Conservation (phyloP, 352 stramenopile species). For the Phytophthora pini region DNA sequence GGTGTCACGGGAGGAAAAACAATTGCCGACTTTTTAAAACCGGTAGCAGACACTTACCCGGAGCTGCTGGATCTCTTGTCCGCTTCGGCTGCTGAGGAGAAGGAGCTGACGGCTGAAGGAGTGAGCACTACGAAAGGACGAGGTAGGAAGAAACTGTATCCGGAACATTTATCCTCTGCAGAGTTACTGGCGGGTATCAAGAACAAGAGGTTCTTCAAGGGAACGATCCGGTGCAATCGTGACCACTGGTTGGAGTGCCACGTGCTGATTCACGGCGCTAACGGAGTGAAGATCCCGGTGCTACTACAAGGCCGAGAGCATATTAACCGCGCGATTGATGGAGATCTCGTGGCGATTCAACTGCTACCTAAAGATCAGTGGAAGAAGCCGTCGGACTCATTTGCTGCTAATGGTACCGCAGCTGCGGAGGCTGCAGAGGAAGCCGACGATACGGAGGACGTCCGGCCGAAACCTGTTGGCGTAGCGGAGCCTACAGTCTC, state of each 20-base stretch:
- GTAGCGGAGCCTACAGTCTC: conserved; percentile 75
- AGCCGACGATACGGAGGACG: conserved; percentile 52
- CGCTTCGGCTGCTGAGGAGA: conserved; percentile 38
- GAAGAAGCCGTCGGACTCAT: conserved; percentile 80
- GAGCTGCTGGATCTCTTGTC: conserved; percentile 72
- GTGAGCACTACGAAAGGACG: conserved; percentile 53
- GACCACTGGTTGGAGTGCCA: conserved; percentile 86
- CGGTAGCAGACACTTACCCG: conserved; percentile 47
- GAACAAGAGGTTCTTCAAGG: conserved; percentile 90
- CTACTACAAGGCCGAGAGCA: conserved; percentile 80
- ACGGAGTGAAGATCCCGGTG: conserved; percentile 72
- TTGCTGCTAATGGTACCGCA: conserved; percentile 54
- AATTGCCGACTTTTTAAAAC: conserved; percentile 67
- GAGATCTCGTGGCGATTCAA: conserved; percentile 97
- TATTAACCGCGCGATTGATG: conserved; percentile 98
- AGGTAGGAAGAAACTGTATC: conserved; percentile 69
- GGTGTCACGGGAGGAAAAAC: conserved; percentile 62
- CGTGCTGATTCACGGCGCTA: conserved; percentile 76
- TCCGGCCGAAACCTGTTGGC: conserved; percentile 38
- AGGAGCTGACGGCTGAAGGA: conserved; percentile 35
- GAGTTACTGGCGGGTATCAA: conserved; percentile 88
- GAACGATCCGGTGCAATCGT: conserved; percentile 88
- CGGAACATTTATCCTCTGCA: conserved; percentile 76
- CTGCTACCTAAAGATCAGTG: conserved; percentile 87
- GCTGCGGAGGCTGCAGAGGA: conserved; percentile 49